phyloP scores from a whole-genome alignment of 176 grass and related monocot genomes.

The Secale cereale region DNA sequence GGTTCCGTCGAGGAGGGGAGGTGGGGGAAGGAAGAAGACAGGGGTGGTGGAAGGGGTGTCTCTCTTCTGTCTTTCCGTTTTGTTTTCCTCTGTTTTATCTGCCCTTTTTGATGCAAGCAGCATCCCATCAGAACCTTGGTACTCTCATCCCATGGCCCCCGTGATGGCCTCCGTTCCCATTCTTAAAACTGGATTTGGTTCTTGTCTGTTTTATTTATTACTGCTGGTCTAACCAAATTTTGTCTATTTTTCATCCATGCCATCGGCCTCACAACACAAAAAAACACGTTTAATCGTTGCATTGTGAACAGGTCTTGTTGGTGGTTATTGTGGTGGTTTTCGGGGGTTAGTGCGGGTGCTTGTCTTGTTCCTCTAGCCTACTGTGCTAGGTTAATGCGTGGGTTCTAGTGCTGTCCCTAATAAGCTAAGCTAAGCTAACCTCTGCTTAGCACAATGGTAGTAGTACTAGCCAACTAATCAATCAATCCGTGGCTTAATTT shows the following conservation, averaged over 20 bases:
- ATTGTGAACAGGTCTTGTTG: background rate
- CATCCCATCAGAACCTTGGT: background rate
- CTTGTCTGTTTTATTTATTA: background rate
- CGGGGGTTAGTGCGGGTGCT: slow-evolving; percentile 13
- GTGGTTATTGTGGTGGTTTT: background rate
- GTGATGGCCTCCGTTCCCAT: background rate
- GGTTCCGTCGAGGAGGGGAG: background rate
- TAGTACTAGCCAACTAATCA: slow-evolving; percentile 16
- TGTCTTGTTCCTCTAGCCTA: background rate
- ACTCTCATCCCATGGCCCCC: background rate
- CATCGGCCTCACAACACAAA: background rate
- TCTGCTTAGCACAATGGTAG: slow-evolving; percentile 1
- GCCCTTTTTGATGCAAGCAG: background rate
- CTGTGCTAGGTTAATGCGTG: slow-evolving; percentile 4
- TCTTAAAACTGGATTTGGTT: background rate
- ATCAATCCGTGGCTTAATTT: slow-evolving; percentile 40
- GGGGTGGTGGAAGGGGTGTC: background rate
- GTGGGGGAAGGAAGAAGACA: background rate
- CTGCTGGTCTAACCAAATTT: background rate
- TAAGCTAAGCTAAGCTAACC: background rate
- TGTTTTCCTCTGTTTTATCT: background rate
- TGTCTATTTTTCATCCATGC: background rate
- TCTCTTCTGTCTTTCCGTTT: background rate
- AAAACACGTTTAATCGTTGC: too few species aligned
- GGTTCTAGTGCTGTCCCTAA: slow-evolving; percentile 24